A percentile compares a stretch with the other conserved stretches of the same genome.
phyloP scores from a whole-genome alignment of 257 asterid species.

The Solanum appendiculatum region DNA sequence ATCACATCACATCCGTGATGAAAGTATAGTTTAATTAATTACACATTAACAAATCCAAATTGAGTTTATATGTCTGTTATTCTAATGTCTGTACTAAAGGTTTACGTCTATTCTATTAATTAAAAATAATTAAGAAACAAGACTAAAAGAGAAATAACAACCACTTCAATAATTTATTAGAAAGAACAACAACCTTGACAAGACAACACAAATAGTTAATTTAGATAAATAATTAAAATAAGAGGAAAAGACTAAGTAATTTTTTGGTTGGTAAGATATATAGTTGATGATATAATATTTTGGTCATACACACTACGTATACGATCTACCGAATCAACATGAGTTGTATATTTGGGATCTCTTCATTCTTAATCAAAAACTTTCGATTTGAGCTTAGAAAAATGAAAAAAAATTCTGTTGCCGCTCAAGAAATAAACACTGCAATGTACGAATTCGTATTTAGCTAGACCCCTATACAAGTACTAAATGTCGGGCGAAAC shows the following conservation, averaged over 20 bases:
- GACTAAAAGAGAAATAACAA: background rate
- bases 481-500: no score
- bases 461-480: rapidly evolving
- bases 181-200: background rate
- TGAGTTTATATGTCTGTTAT: background rate
- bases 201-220: background rate
- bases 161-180: background rate
- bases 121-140: background rate
- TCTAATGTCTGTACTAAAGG: background rate
- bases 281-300: background rate
- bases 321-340: background rate
- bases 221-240: background rate
- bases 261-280: background rate
- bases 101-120: background rate
- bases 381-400: no score
- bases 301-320: background rate
- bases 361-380: background rate
- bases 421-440: no score
- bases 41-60: background rate
- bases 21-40: background rate
- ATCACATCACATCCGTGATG: background rate
- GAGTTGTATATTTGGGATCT: rapidly evolving
- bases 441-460: no score
- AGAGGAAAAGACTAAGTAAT: background rate
- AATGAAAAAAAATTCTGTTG: no score